Evolutionary conservation across 345 rosid genomes (phyloP).

Genomic region (Gossypium australe): DNA sequence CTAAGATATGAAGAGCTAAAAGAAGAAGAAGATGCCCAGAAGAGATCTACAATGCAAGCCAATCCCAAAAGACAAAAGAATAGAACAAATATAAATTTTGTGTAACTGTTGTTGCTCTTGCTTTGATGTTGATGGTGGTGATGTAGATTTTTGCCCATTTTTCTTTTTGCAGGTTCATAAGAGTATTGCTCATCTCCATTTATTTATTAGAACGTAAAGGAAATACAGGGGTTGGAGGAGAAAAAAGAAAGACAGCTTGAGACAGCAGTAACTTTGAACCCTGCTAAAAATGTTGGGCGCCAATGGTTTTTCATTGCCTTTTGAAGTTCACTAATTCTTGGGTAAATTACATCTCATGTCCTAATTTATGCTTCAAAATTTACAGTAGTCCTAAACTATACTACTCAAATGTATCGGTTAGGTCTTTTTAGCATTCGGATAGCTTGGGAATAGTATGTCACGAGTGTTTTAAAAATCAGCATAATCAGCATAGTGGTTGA

Average conservation of each 20-base stretch:
- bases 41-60: conserved; percentile 35
- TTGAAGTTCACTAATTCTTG: background rate
- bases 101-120: conserved; percentile 26
- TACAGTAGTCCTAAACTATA: background rate
- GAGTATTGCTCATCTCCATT: conserved; percentile 8
- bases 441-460: no score
- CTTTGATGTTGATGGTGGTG: conserved; percentile 20
- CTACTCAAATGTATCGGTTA: no score
- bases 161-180: conserved; percentile 9
- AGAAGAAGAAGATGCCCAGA: conserved; percentile 33
- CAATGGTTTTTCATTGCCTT: conserved; percentile 34
- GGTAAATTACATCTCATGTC: background rate
- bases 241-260: background rate
- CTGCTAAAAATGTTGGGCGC: conserved; percentile 45
- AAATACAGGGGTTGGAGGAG: conserved; percentile 8
- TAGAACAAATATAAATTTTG: conserved; percentile 26
- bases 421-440: no score
- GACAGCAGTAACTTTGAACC: background rate
- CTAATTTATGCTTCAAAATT: background rate
- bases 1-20: conserved; percentile 23
- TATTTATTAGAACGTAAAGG: background rate
- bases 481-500: no score
- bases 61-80: conserved; percentile 34
- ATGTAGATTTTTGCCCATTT: conserved; percentile 34
- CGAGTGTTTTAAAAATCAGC: no score